A percentile compares a stretch with the other conserved stretches of the same genome.
These are phyloP conservation scores for Sporisorium scitamineum DNA, from an alignment of 1,284 basidiomycete species.

Conservation along the genomic window DNA sequence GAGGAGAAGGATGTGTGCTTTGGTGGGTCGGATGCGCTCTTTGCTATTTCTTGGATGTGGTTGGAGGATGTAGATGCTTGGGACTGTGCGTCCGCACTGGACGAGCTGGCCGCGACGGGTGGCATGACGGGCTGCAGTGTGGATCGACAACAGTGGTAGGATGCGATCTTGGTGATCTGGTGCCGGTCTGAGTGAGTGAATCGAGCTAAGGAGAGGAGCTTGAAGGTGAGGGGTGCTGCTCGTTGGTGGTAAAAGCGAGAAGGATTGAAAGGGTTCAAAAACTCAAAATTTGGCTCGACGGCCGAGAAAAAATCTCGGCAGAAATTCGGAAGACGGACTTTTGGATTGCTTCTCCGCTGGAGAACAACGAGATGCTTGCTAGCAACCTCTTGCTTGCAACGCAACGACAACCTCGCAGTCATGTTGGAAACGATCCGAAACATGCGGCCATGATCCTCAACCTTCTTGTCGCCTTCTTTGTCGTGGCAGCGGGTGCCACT, in stretches of 20 bases:
- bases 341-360: slow-evolving; percentile 10
- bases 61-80: slow-evolving; percentile 5
- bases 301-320: slow-evolving; percentile 1
- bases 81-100: slow-evolving; percentile 3
- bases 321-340: slow-evolving; percentile 24
- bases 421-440: neutral
- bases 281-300: slow-evolving; percentile 8
- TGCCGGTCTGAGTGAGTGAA: neutral
- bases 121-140: slow-evolving; percentile 10
- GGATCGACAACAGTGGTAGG: no score
- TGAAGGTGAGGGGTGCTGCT: neutral
- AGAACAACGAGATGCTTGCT: neutral
- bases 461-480: slow-evolving; percentile 20
- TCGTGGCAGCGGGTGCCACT: slow-evolving; percentile 1
- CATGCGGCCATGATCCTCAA: slow-evolving; percentile 29
- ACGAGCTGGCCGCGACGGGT: slow-evolving; percentile 17
- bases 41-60: slow-evolving; percentile 18
- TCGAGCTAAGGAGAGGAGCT: neutral
- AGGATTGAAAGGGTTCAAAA: slow-evolving; percentile 27
- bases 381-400: neutral
- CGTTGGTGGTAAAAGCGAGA: neutral
- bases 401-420: neutral
- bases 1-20: slow-evolving; percentile 67
- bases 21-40: slow-evolving; percentile 30
- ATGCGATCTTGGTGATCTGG: neutral